phyloP scores from a whole-genome alignment of 805 yeast genomes.

The Metschnikowia similis region DNA sequence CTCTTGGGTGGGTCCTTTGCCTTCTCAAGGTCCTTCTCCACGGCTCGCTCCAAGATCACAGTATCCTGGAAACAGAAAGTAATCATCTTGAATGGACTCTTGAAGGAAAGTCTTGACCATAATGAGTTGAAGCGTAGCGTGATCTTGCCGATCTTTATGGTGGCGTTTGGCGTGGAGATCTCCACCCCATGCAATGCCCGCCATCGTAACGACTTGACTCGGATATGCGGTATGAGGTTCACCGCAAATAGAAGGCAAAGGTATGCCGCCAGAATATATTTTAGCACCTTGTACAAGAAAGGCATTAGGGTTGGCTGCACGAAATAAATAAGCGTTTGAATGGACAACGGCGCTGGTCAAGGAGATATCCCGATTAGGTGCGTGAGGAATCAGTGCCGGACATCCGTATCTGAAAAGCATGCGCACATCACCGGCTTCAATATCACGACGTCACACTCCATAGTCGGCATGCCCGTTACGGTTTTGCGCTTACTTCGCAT shows the following conservation, averaged over 20 bases:
- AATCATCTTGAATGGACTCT: constrained; percentile 13
- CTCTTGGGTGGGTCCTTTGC: background rate
- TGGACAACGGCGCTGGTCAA: background rate
- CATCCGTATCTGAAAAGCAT: background rate
- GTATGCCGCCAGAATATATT: constrained; percentile 2
- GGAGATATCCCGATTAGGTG: background rate
- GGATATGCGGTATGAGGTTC: constrained; percentile 13
- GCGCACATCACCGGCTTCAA: background rate
- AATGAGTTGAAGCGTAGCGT: constrained; percentile 7
- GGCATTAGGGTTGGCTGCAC: background rate
- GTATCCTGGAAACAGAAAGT: constrained; percentile 8
- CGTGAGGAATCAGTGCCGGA: background rate
- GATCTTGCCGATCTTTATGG: constrained; percentile 6
- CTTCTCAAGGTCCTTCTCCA: background rate
- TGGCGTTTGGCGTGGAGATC: constrained; percentile 6
- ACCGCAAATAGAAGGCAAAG: constrained; percentile 7
- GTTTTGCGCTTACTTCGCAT: background rate
- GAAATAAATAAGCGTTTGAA: background rate
- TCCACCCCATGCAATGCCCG: constrained; percentile 11
- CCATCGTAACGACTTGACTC: constrained; percentile 17
- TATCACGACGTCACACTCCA: background rate
- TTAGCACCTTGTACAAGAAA: background rate
- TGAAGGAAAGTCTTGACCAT: constrained; percentile 4
- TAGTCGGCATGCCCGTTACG: background rate
- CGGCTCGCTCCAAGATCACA: constrained; percentile 5